phyloP scores from a whole-genome alignment of 495 filamentous ascomycete species.

The Penicillium antarcticum region DNA sequence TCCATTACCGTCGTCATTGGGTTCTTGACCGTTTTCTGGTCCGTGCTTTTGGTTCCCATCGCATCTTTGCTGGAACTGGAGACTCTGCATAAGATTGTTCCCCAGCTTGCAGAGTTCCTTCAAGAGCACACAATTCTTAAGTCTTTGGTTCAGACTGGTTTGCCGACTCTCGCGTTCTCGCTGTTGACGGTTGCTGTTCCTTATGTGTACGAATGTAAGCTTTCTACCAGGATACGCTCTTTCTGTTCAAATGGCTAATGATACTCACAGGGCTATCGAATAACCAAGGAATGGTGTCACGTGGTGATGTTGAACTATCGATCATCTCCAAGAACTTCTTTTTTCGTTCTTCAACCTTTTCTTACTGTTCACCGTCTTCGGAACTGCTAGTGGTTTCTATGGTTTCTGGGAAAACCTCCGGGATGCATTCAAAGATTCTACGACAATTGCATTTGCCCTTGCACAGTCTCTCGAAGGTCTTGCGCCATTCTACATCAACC shows the following conservation, averaged over 20 bases:
- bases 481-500: slow-evolving; percentile 85
- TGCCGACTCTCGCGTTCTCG: slow-evolving; percentile 81
- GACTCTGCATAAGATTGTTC: slow-evolving; percentile 69
- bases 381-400: slow-evolving; percentile 69
- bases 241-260: slow-evolving; percentile 6
- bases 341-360: slow-evolving; percentile 99
- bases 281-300: slow-evolving; percentile 90
- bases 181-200: slow-evolving; percentile 86
- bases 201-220: slow-evolving; percentile 86
- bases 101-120: slow-evolving; percentile 65
- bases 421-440: slow-evolving; percentile 72
- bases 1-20: slow-evolving; percentile 75
- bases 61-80: slow-evolving; percentile 74
- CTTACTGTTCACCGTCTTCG: slow-evolving; percentile 87
- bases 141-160: slow-evolving; percentile 79
- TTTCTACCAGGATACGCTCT: neutral
- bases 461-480: slow-evolving; percentile 71
- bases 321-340: slow-evolving; percentile 98
- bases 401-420: slow-evolving; percentile 67
- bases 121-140: slow-evolving; percentile 60
- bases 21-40: slow-evolving; percentile 85
- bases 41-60: slow-evolving; percentile 75
- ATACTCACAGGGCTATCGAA: slow-evolving; percentile 62
- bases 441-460: slow-evolving; percentile 69
- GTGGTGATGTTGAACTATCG: slow-evolving; percentile 91